phyloP scores from a whole-genome alignment of 345 rosid genomes.

The Boechera stricta region DNA sequence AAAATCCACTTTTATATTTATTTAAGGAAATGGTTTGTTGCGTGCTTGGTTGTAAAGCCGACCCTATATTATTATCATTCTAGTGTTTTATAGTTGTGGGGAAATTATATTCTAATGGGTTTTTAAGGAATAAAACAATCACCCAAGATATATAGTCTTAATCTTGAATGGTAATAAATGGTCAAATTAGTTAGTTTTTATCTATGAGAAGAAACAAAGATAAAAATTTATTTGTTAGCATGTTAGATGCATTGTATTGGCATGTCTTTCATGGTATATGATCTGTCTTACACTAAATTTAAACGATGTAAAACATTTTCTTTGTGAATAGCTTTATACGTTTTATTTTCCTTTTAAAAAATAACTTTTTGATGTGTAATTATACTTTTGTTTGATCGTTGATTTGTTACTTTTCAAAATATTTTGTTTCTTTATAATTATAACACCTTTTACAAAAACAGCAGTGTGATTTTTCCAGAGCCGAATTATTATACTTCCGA shows the following conservation, averaged over 20 bases:
- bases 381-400: constrained; percentile 9
- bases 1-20: background rate
- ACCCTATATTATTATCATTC: constrained; percentile 1
- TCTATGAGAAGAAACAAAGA: background rate
- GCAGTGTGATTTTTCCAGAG: constrained; percentile 1
- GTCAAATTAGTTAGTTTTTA: constrained; percentile 4
- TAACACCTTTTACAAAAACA: constrained; percentile 5
- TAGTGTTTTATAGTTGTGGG: background rate
- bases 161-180: background rate
- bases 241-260: constrained; percentile 19
- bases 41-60: constrained; percentile 38
- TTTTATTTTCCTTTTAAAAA: background rate
- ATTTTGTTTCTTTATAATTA: background rate
- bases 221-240: background rate
- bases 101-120: constrained; percentile 5
- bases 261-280: constrained; percentile 1
- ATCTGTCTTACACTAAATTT: constrained; percentile 25
- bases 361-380: background rate
- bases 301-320: background rate
- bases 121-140: constrained; percentile 8
- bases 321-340: background rate
- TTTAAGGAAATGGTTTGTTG: constrained; percentile 26
- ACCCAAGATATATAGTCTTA: constrained; percentile 3
- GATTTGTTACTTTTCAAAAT: constrained; percentile 16
- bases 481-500: constrained; percentile 15